Conservation (phyloP, 768 basidiomycete genomes). For the Trametes cingulata region DNA sequence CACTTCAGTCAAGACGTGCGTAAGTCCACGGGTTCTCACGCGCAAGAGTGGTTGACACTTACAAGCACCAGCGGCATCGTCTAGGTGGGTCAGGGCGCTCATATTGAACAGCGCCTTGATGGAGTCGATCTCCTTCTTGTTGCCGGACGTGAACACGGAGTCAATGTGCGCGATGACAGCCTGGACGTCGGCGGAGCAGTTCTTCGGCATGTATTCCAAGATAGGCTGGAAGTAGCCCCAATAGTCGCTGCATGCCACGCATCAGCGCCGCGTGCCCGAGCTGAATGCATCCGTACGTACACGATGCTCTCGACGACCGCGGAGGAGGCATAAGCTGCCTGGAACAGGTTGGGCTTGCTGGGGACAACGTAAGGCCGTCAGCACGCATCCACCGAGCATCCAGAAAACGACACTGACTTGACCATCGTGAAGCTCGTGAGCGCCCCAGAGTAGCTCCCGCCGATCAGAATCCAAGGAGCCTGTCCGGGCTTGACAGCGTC, state of each 20-base stretch:
- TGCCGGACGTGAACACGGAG: constrained; percentile 47
- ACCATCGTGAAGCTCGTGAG: constrained; percentile 68
- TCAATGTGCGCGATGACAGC: constrained; percentile 65
- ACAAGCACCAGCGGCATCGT: constrained; percentile 66
- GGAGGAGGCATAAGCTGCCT: constrained; percentile 66
- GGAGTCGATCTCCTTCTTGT: constrained; percentile 47
- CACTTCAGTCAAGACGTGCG: constrained; percentile 33
- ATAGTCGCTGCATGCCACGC: constrained; percentile 44
- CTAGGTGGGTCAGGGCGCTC: constrained; percentile 50
- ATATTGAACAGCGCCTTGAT: constrained; percentile 65
- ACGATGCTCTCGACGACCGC: constrained; percentile 63
- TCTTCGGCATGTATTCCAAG: constrained; percentile 63
- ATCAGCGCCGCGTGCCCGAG: background rate
- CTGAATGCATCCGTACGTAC: constrained; percentile 23
- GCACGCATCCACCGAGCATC: background rate
- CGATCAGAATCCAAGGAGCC: constrained; percentile 45
- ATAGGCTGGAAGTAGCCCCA: constrained; percentile 78
- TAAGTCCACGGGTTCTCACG: no score
- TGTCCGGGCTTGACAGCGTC: constrained; percentile 56
- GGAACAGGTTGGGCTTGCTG: constrained; percentile 62
- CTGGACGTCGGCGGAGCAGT: constrained; percentile 74
- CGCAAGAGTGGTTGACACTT: no score
- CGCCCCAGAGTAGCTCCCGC: constrained; percentile 47
- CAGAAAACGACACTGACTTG: constrained; percentile 43
- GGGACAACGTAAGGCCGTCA: background rate